Base-by-base conservation (phyloP, 179 eudicot genomes). In the Spergularia azorica region DNA sequence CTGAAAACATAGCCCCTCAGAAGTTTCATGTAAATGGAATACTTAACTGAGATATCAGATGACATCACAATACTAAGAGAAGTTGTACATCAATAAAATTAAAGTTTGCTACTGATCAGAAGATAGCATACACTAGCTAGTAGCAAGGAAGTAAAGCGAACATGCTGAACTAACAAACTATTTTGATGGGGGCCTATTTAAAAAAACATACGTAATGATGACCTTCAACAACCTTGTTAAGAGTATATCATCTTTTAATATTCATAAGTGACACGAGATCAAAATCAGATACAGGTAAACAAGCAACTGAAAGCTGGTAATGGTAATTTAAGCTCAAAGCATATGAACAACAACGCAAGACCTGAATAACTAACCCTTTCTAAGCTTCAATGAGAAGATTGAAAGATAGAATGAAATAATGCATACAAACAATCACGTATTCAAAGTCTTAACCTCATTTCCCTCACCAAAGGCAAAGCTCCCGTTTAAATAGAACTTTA, bases 1-100 rank as follows among this genome's bases (percentile, higher is more conserved):
- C 99, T 95, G 83, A 84, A 88, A 77, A 79, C 13, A 58, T 2
- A 15, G 11, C 48, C 60, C 48, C 60, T 55, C 63, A 66, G 26
- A 56, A 59, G 21, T 6, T 21, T 21, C 21, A 67, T 68, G 63
- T 36, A 64, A 11, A 14, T 17, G 55, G 21, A 38, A n/a, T 38
- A 39, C n/a, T 26, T 11, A 51, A 17, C 57, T 16, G 9, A 41
- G 6, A 17, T 3, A 62, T n/a, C n/a, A 58, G 20, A 41, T 50
- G 41, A 41, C 48, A 17, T 66, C 63, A 48, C 10, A 39, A 8
- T 17, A 20, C 10, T 26, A 66, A 46, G 56, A 73, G 15, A 32
- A 10, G 52, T 18, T 48, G 56, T 17, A 38, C 9, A 20, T 20
- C 10, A 14, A 11, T 20, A 63, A 1, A 63, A 13, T 9, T 5